phyloP scores from a whole-genome alignment of 805 yeast genomes.

The Pichia thaimueangensis region DNA sequence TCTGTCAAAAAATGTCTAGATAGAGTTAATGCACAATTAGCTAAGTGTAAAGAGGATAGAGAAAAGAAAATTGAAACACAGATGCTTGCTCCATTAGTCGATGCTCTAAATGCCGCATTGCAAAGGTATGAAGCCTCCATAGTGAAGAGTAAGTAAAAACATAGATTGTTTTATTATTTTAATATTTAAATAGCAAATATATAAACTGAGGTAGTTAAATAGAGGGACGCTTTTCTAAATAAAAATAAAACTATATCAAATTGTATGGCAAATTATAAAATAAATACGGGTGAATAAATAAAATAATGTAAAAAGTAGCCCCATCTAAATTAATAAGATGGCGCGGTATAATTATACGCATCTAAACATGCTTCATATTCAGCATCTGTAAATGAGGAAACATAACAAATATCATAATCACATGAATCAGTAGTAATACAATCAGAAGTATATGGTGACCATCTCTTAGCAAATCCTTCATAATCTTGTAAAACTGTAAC shows the following conservation, averaged over 20 bases:
- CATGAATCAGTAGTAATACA: constrained; percentile 47
- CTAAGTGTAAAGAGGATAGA: constrained; percentile 12
- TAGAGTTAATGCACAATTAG: constrained; percentile 33
- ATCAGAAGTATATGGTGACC: constrained; percentile 47
- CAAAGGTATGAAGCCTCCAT: constrained; percentile 38
- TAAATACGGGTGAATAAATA: neutral
- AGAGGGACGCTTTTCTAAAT: no score
- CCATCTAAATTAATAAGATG: neutral
- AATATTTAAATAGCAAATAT: no score
- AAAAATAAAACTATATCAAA: no score
- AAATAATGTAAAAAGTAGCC: neutral
- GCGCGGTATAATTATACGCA: neutral
- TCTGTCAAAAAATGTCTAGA: constrained; percentile 44
- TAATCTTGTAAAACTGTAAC: constrained; percentile 43
- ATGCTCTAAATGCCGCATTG: constrained; percentile 42
- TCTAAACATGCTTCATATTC: constrained; percentile 21
- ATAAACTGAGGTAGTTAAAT: no score
- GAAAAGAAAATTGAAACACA: constrained; percentile 15
- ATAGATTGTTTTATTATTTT: no score
- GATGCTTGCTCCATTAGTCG: constrained; percentile 38
- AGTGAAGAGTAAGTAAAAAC: constrained; percentile 18
- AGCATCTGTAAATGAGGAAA: constrained; percentile 32
- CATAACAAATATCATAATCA: constrained; percentile 35
- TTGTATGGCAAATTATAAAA: neutral
- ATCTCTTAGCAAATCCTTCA: constrained; percentile 44